A percentile compares a stretch with the other conserved stretches of the same genome.
Evolutionary conservation across 306 rosid genomes (phyloP).

Genomic region (Vigna angularis): DNA sequence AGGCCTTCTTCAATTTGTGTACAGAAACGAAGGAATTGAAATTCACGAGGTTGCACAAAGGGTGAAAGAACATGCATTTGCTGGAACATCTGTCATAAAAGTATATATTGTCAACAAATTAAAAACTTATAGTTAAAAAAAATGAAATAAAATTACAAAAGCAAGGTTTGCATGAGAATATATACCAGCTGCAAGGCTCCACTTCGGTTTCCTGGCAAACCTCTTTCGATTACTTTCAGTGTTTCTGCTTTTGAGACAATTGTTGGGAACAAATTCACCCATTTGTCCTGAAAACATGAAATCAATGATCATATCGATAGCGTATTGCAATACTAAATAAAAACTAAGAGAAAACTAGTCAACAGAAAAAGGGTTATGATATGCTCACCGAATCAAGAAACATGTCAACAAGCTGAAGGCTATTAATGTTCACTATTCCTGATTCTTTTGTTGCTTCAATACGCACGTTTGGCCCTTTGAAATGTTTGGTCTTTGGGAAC

Average conservation of each 20-base stretch:
- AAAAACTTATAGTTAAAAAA: too few species aligned
- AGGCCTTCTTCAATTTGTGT: conserved; percentile 51
- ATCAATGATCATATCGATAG: not conserved
- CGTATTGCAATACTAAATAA: not conserved
- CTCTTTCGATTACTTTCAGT: conserved; percentile 56
- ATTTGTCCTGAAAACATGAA: conserved; percentile 58
- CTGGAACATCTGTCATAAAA: conserved; percentile 64
- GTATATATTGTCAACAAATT: not conserved
- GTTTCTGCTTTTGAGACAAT: conserved; percentile 61
- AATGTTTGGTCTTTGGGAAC: conserved; percentile 51
- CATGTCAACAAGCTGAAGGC: conserved; percentile 55
- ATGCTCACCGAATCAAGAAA: conserved; percentile 63
- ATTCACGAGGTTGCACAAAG: conserved; percentile 62
- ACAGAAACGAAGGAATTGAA: conserved; percentile 65
- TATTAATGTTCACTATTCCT: conserved; percentile 49
- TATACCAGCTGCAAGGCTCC: conserved; percentile 71
- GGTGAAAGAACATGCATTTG: conserved; percentile 80
- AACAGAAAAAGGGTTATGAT: not conserved
- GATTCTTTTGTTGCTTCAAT: conserved; percentile 75
- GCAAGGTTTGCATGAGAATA: not conserved
- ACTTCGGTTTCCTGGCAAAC: conserved; percentile 50
- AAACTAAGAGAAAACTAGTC: not conserved
- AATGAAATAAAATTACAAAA: not conserved
- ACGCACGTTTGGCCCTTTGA: conserved; percentile 40
- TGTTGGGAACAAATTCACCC: conserved; percentile 67